These are phyloP conservation scores for Zostera marina DNA, from an alignment of 116 monocot genomes.

Conservation along the genomic window DNA sequence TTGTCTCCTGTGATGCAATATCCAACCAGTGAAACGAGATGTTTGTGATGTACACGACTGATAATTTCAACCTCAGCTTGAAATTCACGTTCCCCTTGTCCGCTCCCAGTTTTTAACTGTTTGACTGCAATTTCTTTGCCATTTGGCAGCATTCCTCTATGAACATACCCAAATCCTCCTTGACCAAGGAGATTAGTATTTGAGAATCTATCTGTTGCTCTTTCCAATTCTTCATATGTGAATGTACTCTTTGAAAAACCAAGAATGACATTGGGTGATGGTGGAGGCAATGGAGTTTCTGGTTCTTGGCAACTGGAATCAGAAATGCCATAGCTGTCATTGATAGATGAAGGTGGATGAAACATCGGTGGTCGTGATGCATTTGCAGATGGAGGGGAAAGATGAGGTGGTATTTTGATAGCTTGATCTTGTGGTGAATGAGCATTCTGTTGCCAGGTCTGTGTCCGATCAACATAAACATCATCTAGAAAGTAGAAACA, in stretches of 20 bases:
- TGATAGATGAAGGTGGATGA: slow-evolving; percentile 14
- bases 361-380: slow-evolving; percentile 8
- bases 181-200: slow-evolving; percentile 42
- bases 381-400: slow-evolving; percentile 7
- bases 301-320: slow-evolving; percentile 18
- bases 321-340: slow-evolving; percentile 20
- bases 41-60: slow-evolving; percentile 60
- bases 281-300: slow-evolving; percentile 14
- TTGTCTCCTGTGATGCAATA: slow-evolving; percentile 33
- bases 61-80: slow-evolving; percentile 56
- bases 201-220: slow-evolving; percentile 44
- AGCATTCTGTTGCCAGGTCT: slow-evolving; percentile 24
- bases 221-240: slow-evolving; percentile 32
- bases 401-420: slow-evolving; percentile 17
- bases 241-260: slow-evolving; percentile 31
- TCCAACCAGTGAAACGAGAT: slow-evolving; percentile 50
- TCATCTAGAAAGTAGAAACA: slow-evolving; percentile 8
- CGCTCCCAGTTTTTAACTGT: slow-evolving; percentile 38
- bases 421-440: slow-evolving; percentile 19
- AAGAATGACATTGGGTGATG: slow-evolving; percentile 15
- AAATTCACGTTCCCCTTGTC: slow-evolving; percentile 59
- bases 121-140: slow-evolving; percentile 50
- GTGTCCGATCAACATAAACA: slow-evolving; percentile 8
- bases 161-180: slow-evolving; percentile 56
- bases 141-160: slow-evolving; percentile 35